These are phyloP conservation scores for Plasmodium cynomolgi DNA, from an alignment of 169 alveolate species.

Conservation along the genomic window DNA sequence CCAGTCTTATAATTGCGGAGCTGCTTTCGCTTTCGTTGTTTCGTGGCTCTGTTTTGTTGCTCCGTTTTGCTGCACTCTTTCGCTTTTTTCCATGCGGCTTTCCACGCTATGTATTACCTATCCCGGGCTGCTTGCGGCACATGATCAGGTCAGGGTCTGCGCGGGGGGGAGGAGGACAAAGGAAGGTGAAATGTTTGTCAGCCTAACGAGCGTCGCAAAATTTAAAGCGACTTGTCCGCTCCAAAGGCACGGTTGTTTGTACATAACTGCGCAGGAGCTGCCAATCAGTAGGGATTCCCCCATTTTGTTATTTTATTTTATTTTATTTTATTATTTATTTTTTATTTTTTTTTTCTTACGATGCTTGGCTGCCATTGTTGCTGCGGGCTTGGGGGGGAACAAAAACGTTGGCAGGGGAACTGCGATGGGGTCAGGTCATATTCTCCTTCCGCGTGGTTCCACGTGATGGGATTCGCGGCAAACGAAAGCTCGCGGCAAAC, in stretches of 20 bases:
- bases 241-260: not conserved
- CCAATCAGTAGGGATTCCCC: not conserved
- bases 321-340: not conserved
- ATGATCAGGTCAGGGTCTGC: slow-evolving; percentile 96
- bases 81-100: not conserved
- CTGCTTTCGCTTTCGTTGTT: not conserved
- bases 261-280: not conserved
- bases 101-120: slow-evolving; percentile 79
- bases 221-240: not conserved
- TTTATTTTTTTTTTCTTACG: not conserved
- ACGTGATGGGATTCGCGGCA: not conserved
- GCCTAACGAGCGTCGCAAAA: not conserved
- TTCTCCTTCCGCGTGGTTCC: not conserved
- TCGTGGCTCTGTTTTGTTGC: not conserved
- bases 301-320: not conserved
- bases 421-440: not conserved
- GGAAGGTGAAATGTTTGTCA: not conserved
- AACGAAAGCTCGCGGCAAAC: too few species aligned
- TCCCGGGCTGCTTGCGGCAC: slow-evolving; percentile 99
- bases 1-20: too few species aligned
- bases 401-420: not conserved
- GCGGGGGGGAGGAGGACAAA: not conserved
- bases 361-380: slow-evolving; percentile 1
- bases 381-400: not conserved
- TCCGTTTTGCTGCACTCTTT: too few species aligned